phyloP scores from a whole-genome alignment of 495 filamentous ascomycete genomes.

The Lasiosphaeria ovina region DNA sequence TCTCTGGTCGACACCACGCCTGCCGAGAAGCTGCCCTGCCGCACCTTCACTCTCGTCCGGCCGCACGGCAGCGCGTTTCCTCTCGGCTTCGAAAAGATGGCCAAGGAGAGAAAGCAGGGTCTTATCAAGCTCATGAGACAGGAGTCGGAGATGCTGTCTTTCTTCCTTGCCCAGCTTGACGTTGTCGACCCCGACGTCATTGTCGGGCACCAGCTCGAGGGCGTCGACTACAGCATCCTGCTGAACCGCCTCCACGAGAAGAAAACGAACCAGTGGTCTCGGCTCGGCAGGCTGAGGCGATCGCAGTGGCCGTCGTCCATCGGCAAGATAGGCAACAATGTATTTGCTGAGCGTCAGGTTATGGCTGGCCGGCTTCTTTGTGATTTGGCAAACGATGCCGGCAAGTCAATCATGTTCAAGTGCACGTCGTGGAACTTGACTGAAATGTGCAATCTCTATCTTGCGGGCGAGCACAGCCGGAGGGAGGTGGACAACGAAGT shows the following conservation, averaged over 20 bases:
- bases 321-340: constrained; percentile 78
- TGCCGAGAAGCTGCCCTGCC: constrained; percentile 81
- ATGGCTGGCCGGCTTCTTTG: constrained; percentile 88
- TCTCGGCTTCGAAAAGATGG: constrained; percentile 75
- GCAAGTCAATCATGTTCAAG: constrained; percentile 95
- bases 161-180: constrained; percentile 85
- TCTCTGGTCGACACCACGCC: constrained; percentile 83
- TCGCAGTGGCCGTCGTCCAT: constrained; percentile 85
- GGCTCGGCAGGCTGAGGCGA: constrained; percentile 81
- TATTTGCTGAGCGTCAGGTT: constrained; percentile 87
- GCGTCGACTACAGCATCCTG: constrained; percentile 90
- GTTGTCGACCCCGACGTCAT: constrained; percentile 89
- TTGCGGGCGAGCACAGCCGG: constrained; percentile 63
- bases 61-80: constrained; percentile 75
- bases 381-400: constrained; percentile 93
- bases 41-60: constrained; percentile 87
- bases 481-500: constrained; percentile 83
- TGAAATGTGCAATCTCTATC: constrained; percentile 92
- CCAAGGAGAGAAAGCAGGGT: constrained; percentile 59
- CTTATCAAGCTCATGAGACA: constrained; percentile 75
- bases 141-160: constrained; percentile 77
- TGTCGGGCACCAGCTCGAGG: constrained; percentile 93
- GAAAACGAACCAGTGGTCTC: constrained; percentile 89
- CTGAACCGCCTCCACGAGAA: constrained; percentile 83
- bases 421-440: constrained; percentile 97